Evolutionary conservation across 192 early-diverging fungal genomes (phyloP).

Genomic region (Coemansia sp.): DNA sequence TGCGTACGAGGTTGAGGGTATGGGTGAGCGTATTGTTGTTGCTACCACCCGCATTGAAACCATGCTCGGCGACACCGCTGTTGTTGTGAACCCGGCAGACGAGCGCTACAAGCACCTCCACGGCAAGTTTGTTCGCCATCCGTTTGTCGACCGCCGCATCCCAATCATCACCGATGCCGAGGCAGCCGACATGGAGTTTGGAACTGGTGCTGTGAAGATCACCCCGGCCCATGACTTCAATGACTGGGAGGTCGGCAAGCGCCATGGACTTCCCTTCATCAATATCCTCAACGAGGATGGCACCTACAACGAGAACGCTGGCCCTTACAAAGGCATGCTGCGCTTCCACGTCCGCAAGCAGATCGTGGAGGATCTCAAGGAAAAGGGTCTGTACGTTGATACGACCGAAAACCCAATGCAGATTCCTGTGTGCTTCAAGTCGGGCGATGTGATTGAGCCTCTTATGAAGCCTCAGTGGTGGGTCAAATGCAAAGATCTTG

Average conservation of each 20-base stretch:
- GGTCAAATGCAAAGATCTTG: constrained; percentile 90
- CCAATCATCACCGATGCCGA: constrained; percentile 88
- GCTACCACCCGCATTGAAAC: constrained; percentile 99
- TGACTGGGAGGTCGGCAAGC: constrained; percentile 96
- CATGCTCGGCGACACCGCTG: constrained; percentile 98
- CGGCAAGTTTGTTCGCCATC: constrained; percentile 92
- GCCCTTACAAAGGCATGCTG: constrained; percentile 84
- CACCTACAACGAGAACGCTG: constrained; percentile 89
- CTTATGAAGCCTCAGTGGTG: constrained; percentile 99
- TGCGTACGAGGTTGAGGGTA: constrained; percentile 87
- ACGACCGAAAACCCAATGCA: constrained; percentile 92
- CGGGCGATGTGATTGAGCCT: constrained; percentile 95
- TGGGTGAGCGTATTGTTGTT: constrained; percentile 87
- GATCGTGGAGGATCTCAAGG: constrained; percentile 85
- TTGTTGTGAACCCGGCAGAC: constrained; percentile 94
- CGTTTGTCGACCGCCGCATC: constrained; percentile 88
- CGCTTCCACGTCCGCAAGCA: constrained; percentile 92
- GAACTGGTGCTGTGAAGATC: constrained; percentile 99
- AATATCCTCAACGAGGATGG: constrained; percentile 98
- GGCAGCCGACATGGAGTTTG: constrained; percentile 88
- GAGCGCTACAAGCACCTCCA: constrained; percentile 92
- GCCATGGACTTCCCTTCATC: constrained; percentile 92
- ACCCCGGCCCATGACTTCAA: constrained; percentile 98
- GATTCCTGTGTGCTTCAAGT: constrained; percentile 86
- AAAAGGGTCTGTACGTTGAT: constrained; percentile 84